Conservation (phyloP, 345 rosid species). For the Citrus unshiu region DNA sequence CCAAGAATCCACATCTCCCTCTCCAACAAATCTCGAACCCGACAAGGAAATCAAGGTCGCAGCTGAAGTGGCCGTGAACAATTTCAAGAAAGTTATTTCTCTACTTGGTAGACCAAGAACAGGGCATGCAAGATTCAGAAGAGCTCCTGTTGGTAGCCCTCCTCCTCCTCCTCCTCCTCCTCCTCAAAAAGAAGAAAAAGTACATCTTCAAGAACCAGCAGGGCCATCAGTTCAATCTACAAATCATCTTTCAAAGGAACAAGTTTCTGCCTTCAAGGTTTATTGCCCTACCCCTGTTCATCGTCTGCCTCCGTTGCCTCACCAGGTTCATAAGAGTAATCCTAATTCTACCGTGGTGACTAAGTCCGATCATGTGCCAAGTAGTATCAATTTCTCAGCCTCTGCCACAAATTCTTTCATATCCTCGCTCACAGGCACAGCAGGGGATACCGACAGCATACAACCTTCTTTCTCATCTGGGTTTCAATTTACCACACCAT, state of each 20-base stretch:
- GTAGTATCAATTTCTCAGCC: slow-evolving; percentile 50
- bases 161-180: background rate
- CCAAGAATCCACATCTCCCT: slow-evolving; percentile 12
- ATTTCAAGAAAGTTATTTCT: slow-evolving; percentile 72
- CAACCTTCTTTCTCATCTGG: slow-evolving; percentile 60
- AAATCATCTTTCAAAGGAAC: slow-evolving; percentile 21
- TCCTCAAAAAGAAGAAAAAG: slow-evolving; percentile 12
- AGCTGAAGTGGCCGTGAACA: slow-evolving; percentile 67
- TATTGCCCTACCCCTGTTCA: slow-evolving; percentile 69
- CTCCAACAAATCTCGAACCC: slow-evolving; percentile 13
- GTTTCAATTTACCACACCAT: slow-evolving; percentile 58
- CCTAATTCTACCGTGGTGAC: slow-evolving; percentile 16
- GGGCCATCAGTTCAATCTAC: slow-evolving; percentile 9
- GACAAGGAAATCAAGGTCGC: slow-evolving; percentile 52
- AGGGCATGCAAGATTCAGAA: slow-evolving; percentile 91
- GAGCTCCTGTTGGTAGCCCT: slow-evolving; percentile 35
- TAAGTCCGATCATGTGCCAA: slow-evolving; percentile 27
- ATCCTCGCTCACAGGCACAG: slow-evolving; percentile 47
- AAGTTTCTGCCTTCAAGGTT: slow-evolving; percentile 60
- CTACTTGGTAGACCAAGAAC: slow-evolving; percentile 65
- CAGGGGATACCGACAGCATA: slow-evolving; percentile 58
- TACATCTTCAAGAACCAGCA: slow-evolving; percentile 8
- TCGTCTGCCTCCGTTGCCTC: slow-evolving; percentile 73
- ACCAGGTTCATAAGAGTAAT: slow-evolving; percentile 21
- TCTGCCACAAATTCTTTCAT: slow-evolving; percentile 63